Evolutionary conservation across 495 filamentous ascomycete species (phyloP).

Genomic region (Penicillium cosmopolitanum): DNA sequence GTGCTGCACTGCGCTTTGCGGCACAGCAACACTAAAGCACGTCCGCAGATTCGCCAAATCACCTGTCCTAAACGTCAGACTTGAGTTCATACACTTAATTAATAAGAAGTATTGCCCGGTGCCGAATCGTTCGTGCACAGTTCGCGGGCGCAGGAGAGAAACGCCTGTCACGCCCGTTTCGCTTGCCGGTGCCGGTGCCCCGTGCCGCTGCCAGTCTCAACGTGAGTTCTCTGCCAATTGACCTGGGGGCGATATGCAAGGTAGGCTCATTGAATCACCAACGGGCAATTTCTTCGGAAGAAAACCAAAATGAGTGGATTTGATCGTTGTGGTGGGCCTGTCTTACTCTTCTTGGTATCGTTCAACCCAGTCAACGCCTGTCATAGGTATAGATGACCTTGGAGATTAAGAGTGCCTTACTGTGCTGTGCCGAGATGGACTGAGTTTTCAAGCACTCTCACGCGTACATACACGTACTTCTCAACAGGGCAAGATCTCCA

Average conservation of each 20-base stretch:
- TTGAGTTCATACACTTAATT: background rate
- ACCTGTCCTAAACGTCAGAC: slow-evolving; percentile 16
- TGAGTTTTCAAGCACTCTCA: no score
- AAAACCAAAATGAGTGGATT: no score
- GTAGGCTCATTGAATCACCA: slow-evolving; percentile 22
- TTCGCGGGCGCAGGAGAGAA: slow-evolving; percentile 18
- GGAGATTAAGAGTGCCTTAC: no score
- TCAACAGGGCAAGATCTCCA: background rate
- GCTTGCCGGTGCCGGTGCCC: background rate
- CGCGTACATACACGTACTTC: background rate
- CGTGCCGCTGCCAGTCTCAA: background rate
- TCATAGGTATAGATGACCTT: no score
- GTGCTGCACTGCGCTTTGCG: no score
- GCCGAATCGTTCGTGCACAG: slow-evolving; percentile 23
- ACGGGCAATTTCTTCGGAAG: slow-evolving; percentile 4
- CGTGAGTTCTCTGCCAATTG: slow-evolving; percentile 11
- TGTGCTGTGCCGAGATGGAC: no score
- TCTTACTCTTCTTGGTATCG: no score
- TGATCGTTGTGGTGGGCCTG: no score
- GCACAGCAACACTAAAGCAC: slow-evolving; percentile 15
- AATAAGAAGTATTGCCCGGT: slow-evolving; percentile 3
- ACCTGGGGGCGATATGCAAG: slow-evolving; percentile 25
- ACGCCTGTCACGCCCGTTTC: background rate
- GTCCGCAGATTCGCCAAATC: slow-evolving; percentile 21
- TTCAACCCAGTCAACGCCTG: no score